A percentile compares a stretch with the other conserved stretches of the same genome.
These are phyloP conservation scores for Microglena sp. DNA, from an alignment of 139 green algal genomes.

Conservation along the genomic window DNA sequence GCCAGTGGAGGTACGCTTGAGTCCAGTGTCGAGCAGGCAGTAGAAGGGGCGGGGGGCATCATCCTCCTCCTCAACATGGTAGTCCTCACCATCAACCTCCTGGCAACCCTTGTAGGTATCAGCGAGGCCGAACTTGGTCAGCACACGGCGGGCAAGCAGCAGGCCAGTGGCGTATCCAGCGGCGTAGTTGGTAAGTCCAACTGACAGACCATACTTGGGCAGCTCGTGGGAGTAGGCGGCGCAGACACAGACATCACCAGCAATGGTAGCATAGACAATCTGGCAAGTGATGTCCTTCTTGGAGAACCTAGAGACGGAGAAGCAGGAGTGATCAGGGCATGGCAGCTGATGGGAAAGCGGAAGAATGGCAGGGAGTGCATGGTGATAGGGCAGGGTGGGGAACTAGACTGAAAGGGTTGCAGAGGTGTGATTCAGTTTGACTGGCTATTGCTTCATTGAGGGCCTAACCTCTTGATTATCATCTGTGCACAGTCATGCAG, in stretches of 20 bases:
- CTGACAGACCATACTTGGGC: conserved; percentile 66
- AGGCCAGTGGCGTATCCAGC: conserved; percentile 91
- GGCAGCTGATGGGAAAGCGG: no score
- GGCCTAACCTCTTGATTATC: no score
- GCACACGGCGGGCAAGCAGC: conserved; percentile 82
- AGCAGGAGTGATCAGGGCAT: no score
- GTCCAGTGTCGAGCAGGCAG: conserved; percentile 89
- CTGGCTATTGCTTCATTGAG: no score
- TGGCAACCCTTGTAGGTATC: conserved; percentile 72
- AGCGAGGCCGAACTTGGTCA: conserved; percentile 89
- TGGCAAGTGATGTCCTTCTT: conserved; percentile 14
- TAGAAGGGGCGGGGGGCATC: conserved; percentile 89
- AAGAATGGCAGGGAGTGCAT: no score
- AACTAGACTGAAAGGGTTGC: no score
- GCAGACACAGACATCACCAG: conserved; percentile 81
- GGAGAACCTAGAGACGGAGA: no score
- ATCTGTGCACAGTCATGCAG: no score
- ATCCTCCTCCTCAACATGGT: conserved; percentile 87
- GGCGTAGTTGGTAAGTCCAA: conserved; percentile 95
- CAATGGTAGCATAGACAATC: conserved; percentile 79
- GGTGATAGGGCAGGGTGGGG: no score
- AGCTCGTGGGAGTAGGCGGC: conserved; percentile 92
- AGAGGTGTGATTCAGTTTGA: no score
- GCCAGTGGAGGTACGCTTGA: conserved; percentile 92
- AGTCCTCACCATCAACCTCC: conserved; percentile 86